Base-by-base conservation (phyloP, 2,329 filamentous ascomycete genomes). In the Aspergillus latus region DNA sequence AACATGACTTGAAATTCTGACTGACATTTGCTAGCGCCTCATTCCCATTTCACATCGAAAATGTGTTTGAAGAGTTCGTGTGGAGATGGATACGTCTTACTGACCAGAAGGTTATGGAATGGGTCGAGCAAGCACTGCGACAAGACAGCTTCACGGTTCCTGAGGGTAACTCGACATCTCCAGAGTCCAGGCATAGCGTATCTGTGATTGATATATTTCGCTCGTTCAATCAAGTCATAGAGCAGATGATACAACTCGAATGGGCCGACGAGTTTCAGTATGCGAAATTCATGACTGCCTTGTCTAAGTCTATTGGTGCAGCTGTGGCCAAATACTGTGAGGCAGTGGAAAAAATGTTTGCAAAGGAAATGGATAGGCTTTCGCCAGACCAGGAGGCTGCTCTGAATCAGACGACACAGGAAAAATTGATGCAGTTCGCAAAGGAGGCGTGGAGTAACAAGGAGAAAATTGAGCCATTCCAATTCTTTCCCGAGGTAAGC, bases 251-350 rank as follows among this genome's bases (percentile, higher is more conserved):
- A 52, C 81, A 90, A 64, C 81, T 99, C 9, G 86, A 92, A 59
- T 99, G 94, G 94, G 88, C 92, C 62, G 91, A 97, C 70, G 90
- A 96, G 67, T 81, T 96, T 37, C 92, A 96, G 63, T 90, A 96
- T 70, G 93, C 94, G 39, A 91, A 92, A 60, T 99, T 99, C 75
- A 97, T 97, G 92, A 99, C 94, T 13, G 86, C 91, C 1, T 79
- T 97, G n/a, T 87, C 92, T 11, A 95, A 92, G 66, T 88, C 88
- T 0, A 90, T 97, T 58, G 88, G 92, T 1, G 82, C 84, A 47
- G 92, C 91, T 15, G 84, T 99, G 47, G 88, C 89, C 10, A 85
- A 86, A 64, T 99, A 99, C 72, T 99, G 94, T 71, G 94, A 99
- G 69, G 79, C 93, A 46, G 80, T 97, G 28, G 94, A 97, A 66